Percentiles rank a stretch among this genome's conserved stretches.
phyloP scores from a whole-genome alignment of 2,329 filamentous ascomycete genomes.

The Nigrograna mackinnonii region DNA sequence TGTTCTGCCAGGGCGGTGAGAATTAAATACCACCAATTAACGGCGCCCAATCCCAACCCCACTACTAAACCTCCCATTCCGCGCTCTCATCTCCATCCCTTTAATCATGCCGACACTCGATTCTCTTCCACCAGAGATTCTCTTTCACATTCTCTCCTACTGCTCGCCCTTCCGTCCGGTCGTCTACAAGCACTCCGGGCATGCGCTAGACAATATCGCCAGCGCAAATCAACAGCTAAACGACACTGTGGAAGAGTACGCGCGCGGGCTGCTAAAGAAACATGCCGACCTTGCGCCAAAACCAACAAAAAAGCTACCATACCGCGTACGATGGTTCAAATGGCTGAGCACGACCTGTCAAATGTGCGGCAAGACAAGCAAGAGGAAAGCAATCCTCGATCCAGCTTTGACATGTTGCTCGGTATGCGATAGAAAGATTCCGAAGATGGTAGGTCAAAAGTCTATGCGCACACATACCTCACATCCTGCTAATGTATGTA shows the following conservation, averaged over 20 bases:
- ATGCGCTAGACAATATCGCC: constrained; percentile 24
- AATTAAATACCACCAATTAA: too few species aligned
- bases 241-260: constrained; percentile 30
- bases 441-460: constrained; percentile 29
- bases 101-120: constrained; percentile 15
- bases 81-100: too few species aligned
- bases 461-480: not conserved
- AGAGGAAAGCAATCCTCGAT: constrained; percentile 26
- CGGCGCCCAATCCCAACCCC: too few species aligned
- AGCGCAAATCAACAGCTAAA: constrained; percentile 25
- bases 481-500: not conserved
- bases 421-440: constrained; percentile 24
- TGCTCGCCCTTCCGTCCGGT: constrained; percentile 11
- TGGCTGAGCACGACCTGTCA: constrained; percentile 26
- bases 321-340: constrained; percentile 25
- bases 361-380: constrained; percentile 27
- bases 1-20: not conserved
- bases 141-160: constrained; percentile 30
- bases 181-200: constrained; percentile 7
- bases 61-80: too few species aligned
- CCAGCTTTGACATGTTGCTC: constrained; percentile 24
- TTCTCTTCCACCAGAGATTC: constrained; percentile 28
- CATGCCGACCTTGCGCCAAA: constrained; percentile 18
- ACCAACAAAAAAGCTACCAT: constrained; percentile 8
- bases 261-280: constrained; percentile 26